phyloP scores from a whole-genome alignment of 768 basidiomycete species.

The Amanita inopinata region DNA sequence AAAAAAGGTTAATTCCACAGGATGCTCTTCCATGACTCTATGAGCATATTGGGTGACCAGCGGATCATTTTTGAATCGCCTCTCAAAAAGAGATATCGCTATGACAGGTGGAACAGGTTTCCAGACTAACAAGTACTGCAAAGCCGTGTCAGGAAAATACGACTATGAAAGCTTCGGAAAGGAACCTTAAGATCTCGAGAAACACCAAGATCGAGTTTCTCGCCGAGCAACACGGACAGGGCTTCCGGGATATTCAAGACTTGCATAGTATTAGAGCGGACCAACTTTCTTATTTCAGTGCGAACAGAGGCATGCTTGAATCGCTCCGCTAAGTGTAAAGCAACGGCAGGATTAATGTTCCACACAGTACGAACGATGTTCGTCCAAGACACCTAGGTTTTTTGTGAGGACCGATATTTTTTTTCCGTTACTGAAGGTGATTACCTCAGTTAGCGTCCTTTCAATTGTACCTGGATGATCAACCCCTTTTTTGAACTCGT shows the following conservation, averaged over 20 bases:
- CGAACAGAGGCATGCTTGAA: constrained; percentile 63
- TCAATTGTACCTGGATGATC: constrained; percentile 47
- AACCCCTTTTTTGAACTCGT: constrained; percentile 58
- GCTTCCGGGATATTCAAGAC: constrained; percentile 77
- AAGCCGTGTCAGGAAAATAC: background rate
- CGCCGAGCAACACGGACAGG: constrained; percentile 69
- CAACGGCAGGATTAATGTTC: constrained; percentile 76
- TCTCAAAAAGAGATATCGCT: constrained; percentile 79
- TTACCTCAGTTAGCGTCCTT: constrained; percentile 53
- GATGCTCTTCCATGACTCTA: constrained; percentile 88
- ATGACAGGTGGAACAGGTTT: constrained; percentile 77
- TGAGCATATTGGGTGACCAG: constrained; percentile 92
- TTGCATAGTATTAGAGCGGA: constrained; percentile 60
- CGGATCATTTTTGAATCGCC: constrained; percentile 74
- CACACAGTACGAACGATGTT: constrained; percentile 64
- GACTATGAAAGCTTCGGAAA: background rate
- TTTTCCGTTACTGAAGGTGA: background rate
- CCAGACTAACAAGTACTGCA: constrained; percentile 82
- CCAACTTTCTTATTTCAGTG: constrained; percentile 65
- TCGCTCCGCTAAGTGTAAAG: constrained; percentile 77
- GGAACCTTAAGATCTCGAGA: constrained; percentile 68
- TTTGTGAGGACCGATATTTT: background rate
- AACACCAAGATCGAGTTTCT: constrained; percentile 45
- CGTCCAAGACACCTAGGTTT: constrained; percentile 50
- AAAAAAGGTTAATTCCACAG: constrained; percentile 93